Conservation (phyloP, 192 early-diverging fungal genomes). For the Gonapodya prolifera region DNA sequence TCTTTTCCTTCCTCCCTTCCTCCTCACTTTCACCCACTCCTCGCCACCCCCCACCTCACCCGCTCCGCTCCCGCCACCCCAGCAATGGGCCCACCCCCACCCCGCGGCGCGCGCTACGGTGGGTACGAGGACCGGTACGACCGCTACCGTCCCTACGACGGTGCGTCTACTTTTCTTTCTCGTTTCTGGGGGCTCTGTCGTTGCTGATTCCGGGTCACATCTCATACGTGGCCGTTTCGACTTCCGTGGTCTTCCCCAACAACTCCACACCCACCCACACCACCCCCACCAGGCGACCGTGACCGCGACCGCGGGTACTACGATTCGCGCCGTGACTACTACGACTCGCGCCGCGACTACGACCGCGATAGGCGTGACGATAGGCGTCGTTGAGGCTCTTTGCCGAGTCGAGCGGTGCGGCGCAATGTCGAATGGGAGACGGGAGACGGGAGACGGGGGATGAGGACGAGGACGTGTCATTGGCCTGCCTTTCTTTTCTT, state of each 20-base stretch:
- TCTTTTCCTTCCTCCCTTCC: neutral
- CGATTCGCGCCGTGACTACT: neutral
- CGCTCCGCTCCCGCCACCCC: neutral
- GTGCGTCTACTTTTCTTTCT: no score
- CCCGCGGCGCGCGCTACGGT: neutral
- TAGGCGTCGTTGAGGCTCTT: neutral
- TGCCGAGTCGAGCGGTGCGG: no score
- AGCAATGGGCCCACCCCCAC: neutral
- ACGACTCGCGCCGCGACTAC: neutral
- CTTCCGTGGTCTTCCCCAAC: no score
- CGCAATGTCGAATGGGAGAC: no score
- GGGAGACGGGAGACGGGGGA: no score
- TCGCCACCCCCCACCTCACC: no score
- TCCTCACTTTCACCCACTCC: neutral
- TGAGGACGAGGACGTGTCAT: no score
- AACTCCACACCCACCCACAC: no score
- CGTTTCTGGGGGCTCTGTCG: no score
- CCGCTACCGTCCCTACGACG: neutral
- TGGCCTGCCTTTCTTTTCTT: neutral
- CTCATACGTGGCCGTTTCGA: no score
- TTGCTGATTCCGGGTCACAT: no score
- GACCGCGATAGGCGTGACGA: constrained; percentile 1
- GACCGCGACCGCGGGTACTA: neutral
- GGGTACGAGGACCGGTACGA: neutral
- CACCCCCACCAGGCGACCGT: no score